Evolutionary conservation across 148 eudicot genomes (phyloP).

Genomic region (Chenopodium suecicum): DNA sequence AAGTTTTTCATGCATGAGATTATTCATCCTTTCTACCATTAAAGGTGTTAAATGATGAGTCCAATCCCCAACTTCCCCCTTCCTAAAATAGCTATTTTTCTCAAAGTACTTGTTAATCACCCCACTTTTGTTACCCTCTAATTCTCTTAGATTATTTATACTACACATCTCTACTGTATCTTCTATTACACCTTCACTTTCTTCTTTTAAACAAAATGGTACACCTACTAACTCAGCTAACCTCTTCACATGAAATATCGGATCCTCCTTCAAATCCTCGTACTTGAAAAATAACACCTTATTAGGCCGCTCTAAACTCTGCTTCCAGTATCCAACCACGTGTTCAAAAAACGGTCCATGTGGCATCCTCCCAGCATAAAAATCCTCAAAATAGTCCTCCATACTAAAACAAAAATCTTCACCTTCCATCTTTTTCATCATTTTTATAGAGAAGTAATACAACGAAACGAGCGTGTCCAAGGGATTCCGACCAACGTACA

Average conservation of each 20-base stretch:
- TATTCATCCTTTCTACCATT: conserved; percentile 1
- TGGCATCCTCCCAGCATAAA: conserved; percentile 14
- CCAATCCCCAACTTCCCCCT: conserved; percentile 30
- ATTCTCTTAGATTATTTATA: conserved; percentile 21
- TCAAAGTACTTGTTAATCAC: neutral
- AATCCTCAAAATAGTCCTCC: conserved; percentile 7
- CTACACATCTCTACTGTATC: conserved; percentile 24
- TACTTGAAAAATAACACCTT: conserved; percentile 27
- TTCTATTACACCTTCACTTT: conserved; percentile 18
- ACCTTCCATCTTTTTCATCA: neutral
- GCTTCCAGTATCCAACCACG: conserved; percentile 35
- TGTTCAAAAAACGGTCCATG: conserved; percentile 32
- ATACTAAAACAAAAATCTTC: neutral
- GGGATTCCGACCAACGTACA: conserved; percentile 1
- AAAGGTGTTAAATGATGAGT: conserved; percentile 3
- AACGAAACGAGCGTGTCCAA: neutral
- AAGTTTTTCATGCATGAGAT: conserved; percentile 5
- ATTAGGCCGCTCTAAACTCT: conserved; percentile 25
- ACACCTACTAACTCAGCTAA: conserved; percentile 31
- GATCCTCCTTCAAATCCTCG: conserved; percentile 29
- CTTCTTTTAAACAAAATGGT: conserved; percentile 24
- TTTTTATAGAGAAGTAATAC: too few relatives aligned
- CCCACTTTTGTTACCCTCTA: conserved; percentile 32
- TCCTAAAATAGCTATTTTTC: conserved; percentile 19
- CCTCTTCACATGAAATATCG: conserved; percentile 2